These are phyloP conservation scores for Leccinum insolens DNA, from an alignment of 1,284 basidiomycete genomes.

Conservation along the genomic window DNA sequence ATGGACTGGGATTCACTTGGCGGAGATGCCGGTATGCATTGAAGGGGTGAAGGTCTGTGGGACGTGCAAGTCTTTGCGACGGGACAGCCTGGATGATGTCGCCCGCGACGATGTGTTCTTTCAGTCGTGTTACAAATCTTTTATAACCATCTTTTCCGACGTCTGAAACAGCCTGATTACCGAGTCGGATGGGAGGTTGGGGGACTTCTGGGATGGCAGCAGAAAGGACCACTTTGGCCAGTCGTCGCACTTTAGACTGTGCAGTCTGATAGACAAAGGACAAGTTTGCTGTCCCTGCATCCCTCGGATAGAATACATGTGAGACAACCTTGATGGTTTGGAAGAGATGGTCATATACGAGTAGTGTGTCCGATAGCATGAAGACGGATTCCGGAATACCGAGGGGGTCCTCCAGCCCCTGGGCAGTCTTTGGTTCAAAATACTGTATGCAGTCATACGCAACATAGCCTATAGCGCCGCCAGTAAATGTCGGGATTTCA, in stretches of 20 bases:
- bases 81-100: constrained; percentile 99
- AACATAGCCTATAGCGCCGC: constrained; percentile 97
- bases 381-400: constrained; percentile 94
- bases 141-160: constrained; percentile 96
- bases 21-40: constrained; percentile 95
- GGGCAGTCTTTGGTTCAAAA: constrained; percentile 92
- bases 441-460: constrained; percentile 96
- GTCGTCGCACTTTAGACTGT: constrained; percentile 72
- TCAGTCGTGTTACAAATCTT: constrained; percentile 87
- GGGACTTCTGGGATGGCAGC: constrained; percentile 65
- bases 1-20: constrained; percentile 96
- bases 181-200: constrained; percentile 71
- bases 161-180: constrained; percentile 81
- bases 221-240: constrained; percentile 69
- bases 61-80: constrained; percentile 85
- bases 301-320: constrained; percentile 86
- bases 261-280: constrained; percentile 84
- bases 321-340: constrained; percentile 95
- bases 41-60: constrained; percentile 93
- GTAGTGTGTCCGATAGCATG: constrained; percentile 94
- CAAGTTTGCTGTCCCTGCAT: constrained; percentile 63
- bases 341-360: constrained; percentile 97
- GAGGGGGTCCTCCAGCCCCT: constrained; percentile 73
- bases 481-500: constrained; percentile 93
- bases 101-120: constrained; percentile 93